These are phyloP conservation scores for Abrus pulchellus DNA, from an alignment of 306 rosid species.

Conservation along the genomic window DNA sequence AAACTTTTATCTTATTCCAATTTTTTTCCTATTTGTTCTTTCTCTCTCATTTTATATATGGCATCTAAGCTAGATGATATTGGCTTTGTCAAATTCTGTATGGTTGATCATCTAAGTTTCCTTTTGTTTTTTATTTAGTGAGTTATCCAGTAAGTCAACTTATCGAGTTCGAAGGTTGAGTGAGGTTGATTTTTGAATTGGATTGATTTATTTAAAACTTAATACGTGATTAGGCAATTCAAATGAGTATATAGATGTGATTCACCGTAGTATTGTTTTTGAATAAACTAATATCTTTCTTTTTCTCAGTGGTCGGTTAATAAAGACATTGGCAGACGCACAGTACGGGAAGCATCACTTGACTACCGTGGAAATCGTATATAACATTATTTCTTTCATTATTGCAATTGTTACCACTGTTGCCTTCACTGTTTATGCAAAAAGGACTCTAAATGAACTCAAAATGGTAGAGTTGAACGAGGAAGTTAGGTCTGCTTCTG, in stretches of 20 bases:
- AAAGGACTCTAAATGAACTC: slow-evolving; percentile 76
- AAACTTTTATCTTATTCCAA: not conserved
- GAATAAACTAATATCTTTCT: not conserved
- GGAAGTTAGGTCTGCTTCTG: slow-evolving; percentile 56
- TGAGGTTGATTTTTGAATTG: too few relatives aligned
- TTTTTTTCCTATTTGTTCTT: not conserved
- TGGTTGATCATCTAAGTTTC: not conserved
- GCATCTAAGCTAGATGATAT: not conserved
- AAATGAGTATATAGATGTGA: not conserved
- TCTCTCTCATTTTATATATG: not conserved
- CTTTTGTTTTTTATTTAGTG: too few relatives aligned
- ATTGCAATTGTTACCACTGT: slow-evolving; percentile 75
- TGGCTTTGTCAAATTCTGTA: not conserved
- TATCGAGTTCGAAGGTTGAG: too few relatives aligned
- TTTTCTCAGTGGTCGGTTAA: slow-evolving; percentile 74
- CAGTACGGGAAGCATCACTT: slow-evolving; percentile 78
- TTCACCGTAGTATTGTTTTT: not conserved
- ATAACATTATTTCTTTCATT: slow-evolving; percentile 80
- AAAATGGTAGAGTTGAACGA: slow-evolving; percentile 58
- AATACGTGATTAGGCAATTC: too few relatives aligned
- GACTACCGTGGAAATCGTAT: slow-evolving; percentile 87
- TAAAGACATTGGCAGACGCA: slow-evolving; percentile 83
- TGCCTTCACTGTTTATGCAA: slow-evolving; percentile 87
- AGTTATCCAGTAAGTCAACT: too few relatives aligned
- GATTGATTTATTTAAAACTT: too few relatives aligned